Conservation (phyloP, 1,284 basidiomycete species). For the Marasmius sp. region DNA sequence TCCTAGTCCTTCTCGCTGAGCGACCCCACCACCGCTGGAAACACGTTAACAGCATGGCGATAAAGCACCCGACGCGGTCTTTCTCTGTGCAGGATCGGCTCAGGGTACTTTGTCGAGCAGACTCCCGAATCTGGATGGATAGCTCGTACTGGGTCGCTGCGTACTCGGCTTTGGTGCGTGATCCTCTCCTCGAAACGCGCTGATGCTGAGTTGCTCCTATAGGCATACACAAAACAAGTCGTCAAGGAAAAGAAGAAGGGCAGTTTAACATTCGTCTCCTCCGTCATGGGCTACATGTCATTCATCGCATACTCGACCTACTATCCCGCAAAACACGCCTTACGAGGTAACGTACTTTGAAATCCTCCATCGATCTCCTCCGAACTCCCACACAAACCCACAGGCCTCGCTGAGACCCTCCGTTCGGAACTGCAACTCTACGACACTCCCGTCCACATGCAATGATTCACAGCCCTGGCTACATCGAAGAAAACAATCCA, state of each 20-base stretch:
- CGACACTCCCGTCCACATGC: constrained; percentile 80
- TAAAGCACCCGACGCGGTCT: constrained; percentile 68
- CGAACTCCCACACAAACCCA: too few species aligned
- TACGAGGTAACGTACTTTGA: too few species aligned
- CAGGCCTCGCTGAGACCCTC: too few species aligned
- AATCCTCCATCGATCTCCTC: too few species aligned
- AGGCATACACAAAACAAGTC: background rate
- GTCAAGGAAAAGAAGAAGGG: background rate
- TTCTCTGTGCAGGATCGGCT: constrained; percentile 75
- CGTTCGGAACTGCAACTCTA: constrained; percentile 84
- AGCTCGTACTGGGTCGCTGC: constrained; percentile 72
- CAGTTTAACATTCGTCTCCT: background rate
- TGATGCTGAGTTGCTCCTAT: background rate
- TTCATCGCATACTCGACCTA: background rate
- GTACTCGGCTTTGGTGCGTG: constrained; percentile 54
- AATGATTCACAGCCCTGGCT: constrained; percentile 84
- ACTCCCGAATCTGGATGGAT: constrained; percentile 61
- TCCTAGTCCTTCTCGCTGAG: constrained; percentile 66
- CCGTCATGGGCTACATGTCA: constrained; percentile 1
- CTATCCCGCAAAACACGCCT: constrained; percentile 14
- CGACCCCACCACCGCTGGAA: constrained; percentile 45
- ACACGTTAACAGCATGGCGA: constrained; percentile 63
- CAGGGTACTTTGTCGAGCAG: constrained; percentile 74
- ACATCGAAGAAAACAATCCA: constrained; percentile 80
- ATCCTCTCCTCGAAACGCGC: too few species aligned